These are phyloP conservation scores for Trichoderma simmonsii DNA, from an alignment of 2,329 filamentous ascomycete genomes.

Conservation along the genomic window DNA sequence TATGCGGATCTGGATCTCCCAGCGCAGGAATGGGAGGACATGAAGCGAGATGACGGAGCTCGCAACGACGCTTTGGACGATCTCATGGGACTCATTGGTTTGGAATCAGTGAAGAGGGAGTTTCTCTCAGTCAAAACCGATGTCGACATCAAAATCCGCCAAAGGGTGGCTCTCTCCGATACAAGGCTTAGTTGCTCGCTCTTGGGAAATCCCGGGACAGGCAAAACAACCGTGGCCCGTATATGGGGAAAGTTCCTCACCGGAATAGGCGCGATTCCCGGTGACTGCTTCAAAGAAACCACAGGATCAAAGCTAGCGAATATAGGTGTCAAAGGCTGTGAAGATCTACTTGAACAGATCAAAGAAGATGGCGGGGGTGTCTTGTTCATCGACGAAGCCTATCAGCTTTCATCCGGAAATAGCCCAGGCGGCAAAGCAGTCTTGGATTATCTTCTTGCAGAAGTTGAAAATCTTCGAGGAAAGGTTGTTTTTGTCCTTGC, in stretches of 20 bases:
- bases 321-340: conserved; percentile 55
- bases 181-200: conserved; percentile 63
- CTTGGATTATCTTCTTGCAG: conserved; percentile 67
- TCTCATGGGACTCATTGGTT: conserved; percentile 67
- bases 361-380: conserved; percentile 61
- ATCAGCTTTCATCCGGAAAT: conserved; percentile 63
- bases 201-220: conserved; percentile 73
- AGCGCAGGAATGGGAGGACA: conserved; percentile 56
- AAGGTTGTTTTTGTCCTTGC: conserved; percentile 71
- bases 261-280: conserved; percentile 60
- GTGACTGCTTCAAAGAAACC: conserved; percentile 59
- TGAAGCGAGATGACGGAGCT: conserved; percentile 53
- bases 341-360: conserved; percentile 49
- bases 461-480: conserved; percentile 68
- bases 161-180: conserved; percentile 50
- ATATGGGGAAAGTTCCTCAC: conserved; percentile 65
- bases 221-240: conserved; percentile 75
- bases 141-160: conserved; percentile 58
- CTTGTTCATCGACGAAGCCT: conserved; percentile 76
- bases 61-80: conserved; percentile 55
- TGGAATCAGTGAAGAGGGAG: conserved; percentile 64
- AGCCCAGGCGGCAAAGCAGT: conserved; percentile 58
- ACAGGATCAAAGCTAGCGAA: conserved; percentile 65
- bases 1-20: conserved; percentile 30
- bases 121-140: conserved; percentile 62